Evolutionary conservation across 2,329 filamentous ascomycete genomes (phyloP), one percentile per base, ranked within the genome.

Genomic region (Fusarium sp.): DNA sequence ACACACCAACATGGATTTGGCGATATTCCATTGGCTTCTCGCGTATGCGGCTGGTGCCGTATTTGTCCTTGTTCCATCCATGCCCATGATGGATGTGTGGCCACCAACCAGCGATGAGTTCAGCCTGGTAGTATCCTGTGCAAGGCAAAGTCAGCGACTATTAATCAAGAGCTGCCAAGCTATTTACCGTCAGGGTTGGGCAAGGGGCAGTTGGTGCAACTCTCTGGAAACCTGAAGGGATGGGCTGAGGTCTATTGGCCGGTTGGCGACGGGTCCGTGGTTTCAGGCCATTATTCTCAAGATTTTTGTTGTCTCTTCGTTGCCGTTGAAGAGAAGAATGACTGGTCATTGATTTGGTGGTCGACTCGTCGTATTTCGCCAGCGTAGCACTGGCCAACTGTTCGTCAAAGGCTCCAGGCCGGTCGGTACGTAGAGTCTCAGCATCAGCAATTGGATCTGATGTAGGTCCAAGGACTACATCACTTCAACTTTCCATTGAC

Each of bases 371-470:
- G 75, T 75, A 77, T 79, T 73, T 71, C 39, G 59, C 38, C 55
- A 68, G 64, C 68, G 71, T 73, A 54, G 76, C 78, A 78, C 73
- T 74, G 72, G 75, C 77, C 78, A 79, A 69, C 70, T 64, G 76
- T 78, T 80, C 78, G 66, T 79, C 69, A 70, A 70, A 59, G 62
- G 42, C 58, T 49, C 41, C 33, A 22, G 35, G 18, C 41, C 39
- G 8, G 48, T 55, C 39, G 36, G 58, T 56, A 61, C 58, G 68
- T 66, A 55, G 62, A 70, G 17, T 35, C 22, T 33, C 61, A 48
- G 64, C 65, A 56, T 44, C 41, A 44, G 41, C n/a, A 24, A 24
- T 42, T 42, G n/a, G 26, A 64, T 35, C 56, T 44, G 24, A 55
- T 33, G 22, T 36, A 54, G 44, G 55, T 57, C 48, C 54, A 63